Evolutionary conservation across 768 basidiomycete genomes (phyloP), one percentile per base, ranked within the genome.

Genomic region (Hemileccinum rubropunctum): DNA sequence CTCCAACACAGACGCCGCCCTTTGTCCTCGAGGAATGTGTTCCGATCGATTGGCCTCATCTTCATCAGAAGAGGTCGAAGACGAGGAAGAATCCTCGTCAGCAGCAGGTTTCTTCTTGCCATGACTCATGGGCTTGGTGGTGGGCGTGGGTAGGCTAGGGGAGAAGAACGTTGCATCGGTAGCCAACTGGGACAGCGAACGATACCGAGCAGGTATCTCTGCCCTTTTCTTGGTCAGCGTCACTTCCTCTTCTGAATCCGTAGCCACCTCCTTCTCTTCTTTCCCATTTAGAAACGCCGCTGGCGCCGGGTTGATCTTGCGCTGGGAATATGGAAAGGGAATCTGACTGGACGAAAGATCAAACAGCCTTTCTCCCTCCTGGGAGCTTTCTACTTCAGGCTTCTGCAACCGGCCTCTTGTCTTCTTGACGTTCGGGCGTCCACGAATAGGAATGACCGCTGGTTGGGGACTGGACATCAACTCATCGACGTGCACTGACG

Each of bases 1-100:
- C 39, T 57, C 44, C 46, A 64, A 35, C 20, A 26, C 47, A n/a
- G 59, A 65, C 2, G 83, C 83, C 34, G 86, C 86, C 50, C 74
- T 70, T 48, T 81, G 74, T 11, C 71, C 71, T 53, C 66, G 72
- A 27, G 86, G 86, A 49, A 88, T 86, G 63, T 87, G 86, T n/a
- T 77, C 58, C 15, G 67, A 65, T 27, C 51, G 54, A n/a, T 45
- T 53, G 1, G 32, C 64, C 32, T 58, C 76, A 0, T 74, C 73
- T 1, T 59, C 47, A 20, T 40, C 60, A 9, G 68, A 69, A 34
- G 76, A 76, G 4, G 79, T 76, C 6, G 74, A 69, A 7, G 64
- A 67, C 8, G 64, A 61, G 12, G 72, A 74, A 6, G 74, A 70
- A 21, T 57, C 51, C 15, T 58, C 54, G 3, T 45, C 42, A 9